Conservation (phyloP, 2,329 filamentous ascomycete genomes). For the Botryotinia convoluta region DNA sequence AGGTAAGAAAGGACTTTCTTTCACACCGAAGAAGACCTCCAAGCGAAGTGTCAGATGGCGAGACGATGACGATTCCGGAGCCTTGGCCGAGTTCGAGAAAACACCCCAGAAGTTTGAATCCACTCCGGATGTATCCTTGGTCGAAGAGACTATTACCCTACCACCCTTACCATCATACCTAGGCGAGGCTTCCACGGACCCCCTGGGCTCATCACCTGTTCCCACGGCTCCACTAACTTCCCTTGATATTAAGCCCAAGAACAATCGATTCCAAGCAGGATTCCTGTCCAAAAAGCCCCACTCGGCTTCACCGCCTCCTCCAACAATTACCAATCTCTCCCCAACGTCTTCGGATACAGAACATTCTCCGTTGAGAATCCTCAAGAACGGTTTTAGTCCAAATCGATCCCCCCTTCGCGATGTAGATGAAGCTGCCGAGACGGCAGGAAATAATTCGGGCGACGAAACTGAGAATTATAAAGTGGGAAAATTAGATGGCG, state of each 20-base stretch:
- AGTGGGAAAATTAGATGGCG: slow-evolving; percentile 33
- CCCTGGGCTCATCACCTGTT: slow-evolving; percentile 50
- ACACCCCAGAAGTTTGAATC: slow-evolving; percentile 71
- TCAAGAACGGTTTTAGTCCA: slow-evolving; percentile 48
- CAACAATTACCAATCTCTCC: slow-evolving; percentile 57
- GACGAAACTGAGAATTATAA: slow-evolving; percentile 37
- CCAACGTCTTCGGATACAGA: slow-evolving; percentile 49
- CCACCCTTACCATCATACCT: slow-evolving; percentile 55
- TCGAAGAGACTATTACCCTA: slow-evolving; percentile 45
- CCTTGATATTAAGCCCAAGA: slow-evolving; percentile 60
- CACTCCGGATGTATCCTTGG: slow-evolving; percentile 54
- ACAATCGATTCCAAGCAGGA: slow-evolving; percentile 81
- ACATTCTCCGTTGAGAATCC: slow-evolving; percentile 53
- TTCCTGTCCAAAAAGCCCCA: slow-evolving; percentile 66
- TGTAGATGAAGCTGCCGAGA: slow-evolving; percentile 37
- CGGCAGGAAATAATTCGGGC: slow-evolving; percentile 40
- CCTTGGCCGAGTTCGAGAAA: slow-evolving; percentile 85
- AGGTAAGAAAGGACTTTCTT: slow-evolving; percentile 71
- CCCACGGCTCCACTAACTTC: slow-evolving; percentile 57
- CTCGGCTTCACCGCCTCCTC: slow-evolving; percentile 58
- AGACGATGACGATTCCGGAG: slow-evolving; percentile 83
- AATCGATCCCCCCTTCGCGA: slow-evolving; percentile 46
- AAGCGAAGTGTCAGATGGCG: slow-evolving; percentile 88
- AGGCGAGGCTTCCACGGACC: slow-evolving; percentile 41
- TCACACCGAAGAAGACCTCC: slow-evolving; percentile 76